Conservation (phyloP, 306 rosid genomes). For the Macrotyloma uniflorum region DNA sequence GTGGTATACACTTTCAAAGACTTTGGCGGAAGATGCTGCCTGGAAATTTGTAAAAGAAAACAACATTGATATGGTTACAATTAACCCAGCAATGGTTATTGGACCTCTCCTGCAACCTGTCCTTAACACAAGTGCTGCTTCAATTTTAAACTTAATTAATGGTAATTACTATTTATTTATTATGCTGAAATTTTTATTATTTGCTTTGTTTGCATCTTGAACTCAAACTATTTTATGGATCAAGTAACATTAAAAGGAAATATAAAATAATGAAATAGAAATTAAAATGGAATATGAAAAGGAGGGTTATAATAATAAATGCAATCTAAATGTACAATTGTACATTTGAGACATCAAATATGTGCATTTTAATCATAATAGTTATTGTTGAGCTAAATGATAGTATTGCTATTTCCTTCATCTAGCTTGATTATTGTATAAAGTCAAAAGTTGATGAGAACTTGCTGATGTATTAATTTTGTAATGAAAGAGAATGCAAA, state of each 20-base stretch:
- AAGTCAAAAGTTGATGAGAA: not conserved
- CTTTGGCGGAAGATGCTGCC: conserved; percentile 74
- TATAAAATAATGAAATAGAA: not conserved
- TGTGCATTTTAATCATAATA: not conserved
- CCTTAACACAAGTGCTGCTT: conserved; percentile 54
- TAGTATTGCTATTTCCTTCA: not conserved
- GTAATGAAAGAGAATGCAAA: too few relatives aligned
- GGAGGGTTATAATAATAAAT: not conserved
- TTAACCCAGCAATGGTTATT: conserved; percentile 66
- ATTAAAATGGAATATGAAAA: not conserved
- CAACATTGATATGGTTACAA: conserved; percentile 67
- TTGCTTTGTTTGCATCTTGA: not conserved
- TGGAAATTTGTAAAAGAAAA: conserved; percentile 75
- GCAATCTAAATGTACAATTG: not conserved
- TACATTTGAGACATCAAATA: not conserved
- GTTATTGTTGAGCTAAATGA: not conserved
- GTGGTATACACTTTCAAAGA: conserved; percentile 65
- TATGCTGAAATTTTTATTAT: not conserved
- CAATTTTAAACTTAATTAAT: conserved; percentile 48
- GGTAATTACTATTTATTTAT: conserved; percentile 42
- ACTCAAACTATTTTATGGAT: not conserved
- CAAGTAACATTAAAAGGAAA: not conserved
- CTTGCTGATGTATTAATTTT: too few relatives aligned
- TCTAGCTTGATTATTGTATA: conserved; percentile 8
- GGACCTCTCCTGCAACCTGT: conserved; percentile 80